These are phyloP conservation scores for Alliaria petiolata DNA, from an alignment of 345 rosid species.

Conservation along the genomic window DNA sequence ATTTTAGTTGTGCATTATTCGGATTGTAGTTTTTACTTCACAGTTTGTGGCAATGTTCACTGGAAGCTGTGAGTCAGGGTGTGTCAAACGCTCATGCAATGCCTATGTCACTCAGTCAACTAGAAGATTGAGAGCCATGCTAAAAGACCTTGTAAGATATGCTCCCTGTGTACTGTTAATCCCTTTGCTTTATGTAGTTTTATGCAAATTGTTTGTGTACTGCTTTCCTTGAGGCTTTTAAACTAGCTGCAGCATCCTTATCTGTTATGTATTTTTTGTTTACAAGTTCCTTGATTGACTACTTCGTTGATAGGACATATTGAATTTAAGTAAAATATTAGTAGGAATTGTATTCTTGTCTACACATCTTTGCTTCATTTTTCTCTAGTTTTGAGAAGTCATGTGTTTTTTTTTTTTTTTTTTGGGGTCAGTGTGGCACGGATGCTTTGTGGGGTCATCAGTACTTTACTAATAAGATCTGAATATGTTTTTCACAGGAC, in stretches of 20 bases:
- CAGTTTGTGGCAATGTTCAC: constrained; percentile 91
- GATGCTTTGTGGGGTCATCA: not conserved
- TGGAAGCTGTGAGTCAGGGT: constrained; percentile 40
- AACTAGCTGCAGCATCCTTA: constrained; percentile 5
- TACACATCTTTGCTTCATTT: not conserved
- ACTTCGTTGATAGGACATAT: not conserved
- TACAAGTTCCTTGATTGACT: constrained; percentile 4
- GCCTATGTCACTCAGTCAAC: constrained; percentile 86
- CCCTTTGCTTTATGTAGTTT: not conserved
- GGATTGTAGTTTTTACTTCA: constrained; percentile 67
- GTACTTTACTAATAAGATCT: not conserved
- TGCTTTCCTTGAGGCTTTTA: not conserved
- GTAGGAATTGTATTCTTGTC: not conserved
- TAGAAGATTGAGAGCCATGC: constrained; percentile 67
- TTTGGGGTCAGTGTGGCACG: not conserved
- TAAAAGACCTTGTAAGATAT: constrained; percentile 82
- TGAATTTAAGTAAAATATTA: not conserved
- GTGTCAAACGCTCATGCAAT: constrained; percentile 45
- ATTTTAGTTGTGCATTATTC: not conserved
- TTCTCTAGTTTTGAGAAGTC: not conserved
- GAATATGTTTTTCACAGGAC: constrained; percentile 49
- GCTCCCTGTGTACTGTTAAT: not conserved
- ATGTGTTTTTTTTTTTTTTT: not conserved
- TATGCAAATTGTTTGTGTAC: not conserved
- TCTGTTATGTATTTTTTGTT: not conserved